phyloP scores from a whole-genome alignment of 2,329 filamentous ascomycete species.

The Fusarium sp. region DNA sequence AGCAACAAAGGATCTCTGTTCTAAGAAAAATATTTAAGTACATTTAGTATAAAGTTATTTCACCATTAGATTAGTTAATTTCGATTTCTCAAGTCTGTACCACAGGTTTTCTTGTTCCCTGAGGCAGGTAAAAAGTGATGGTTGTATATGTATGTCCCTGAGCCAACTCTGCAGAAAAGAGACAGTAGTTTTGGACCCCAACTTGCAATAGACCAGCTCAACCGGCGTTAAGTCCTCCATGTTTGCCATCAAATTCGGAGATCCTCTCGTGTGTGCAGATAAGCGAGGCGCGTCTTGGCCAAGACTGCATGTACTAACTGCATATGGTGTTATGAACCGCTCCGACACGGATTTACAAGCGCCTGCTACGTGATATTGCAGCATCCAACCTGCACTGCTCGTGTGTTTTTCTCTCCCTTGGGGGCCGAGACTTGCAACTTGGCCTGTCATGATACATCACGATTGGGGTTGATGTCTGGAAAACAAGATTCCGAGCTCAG shows the following conservation, averaged over 20 bases:
- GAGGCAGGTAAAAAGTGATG: not conserved
- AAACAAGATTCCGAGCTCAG: constrained; percentile 10
- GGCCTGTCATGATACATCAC: not conserved
- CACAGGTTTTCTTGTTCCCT: no score
- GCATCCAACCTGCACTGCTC: not conserved
- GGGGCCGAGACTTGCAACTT: constrained; percentile 7
- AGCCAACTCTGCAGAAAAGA: not conserved
- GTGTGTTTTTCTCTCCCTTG: not conserved
- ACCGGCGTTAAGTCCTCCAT: not conserved
- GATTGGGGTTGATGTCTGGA: not conserved
- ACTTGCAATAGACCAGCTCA: not conserved
- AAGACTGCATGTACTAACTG: constrained; percentile 7
- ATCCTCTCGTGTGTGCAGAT: constrained; percentile 3
- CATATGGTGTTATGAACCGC: constrained; percentile 7
- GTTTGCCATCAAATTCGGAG: not conserved
- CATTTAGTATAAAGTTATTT: no score
- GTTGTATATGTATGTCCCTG: not conserved
- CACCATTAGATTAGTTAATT: no score
- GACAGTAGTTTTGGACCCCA: not conserved
- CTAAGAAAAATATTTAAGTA: no score
- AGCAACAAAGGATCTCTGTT: not conserved
- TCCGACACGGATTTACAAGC: constrained; percentile 2
- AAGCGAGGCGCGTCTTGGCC: constrained; percentile 10
- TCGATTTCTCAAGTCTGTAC: no score
- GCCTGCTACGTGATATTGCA: not conserved